phyloP scores from a whole-genome alignment of 2,329 filamentous ascomycete genomes.

The Aspergillus fumigatiaffinis region DNA sequence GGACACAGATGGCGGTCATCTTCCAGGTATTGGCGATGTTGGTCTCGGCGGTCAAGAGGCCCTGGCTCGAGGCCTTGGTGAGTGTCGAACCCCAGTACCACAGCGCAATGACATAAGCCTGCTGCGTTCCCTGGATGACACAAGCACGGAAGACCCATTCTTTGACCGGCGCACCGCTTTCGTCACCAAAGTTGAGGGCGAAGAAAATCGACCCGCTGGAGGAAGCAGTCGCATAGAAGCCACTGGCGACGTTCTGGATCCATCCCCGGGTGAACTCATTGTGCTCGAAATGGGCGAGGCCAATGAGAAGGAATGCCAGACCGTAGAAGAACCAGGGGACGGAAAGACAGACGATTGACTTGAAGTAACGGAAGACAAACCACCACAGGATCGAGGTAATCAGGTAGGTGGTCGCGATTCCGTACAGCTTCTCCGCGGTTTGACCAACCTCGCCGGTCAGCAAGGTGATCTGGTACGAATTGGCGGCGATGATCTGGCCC shows the following conservation, averaged over 20 bases:
- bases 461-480: slow-evolving; percentile 65
- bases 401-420: slow-evolving; percentile 57
- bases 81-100: slow-evolving; percentile 63
- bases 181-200: slow-evolving; percentile 62
- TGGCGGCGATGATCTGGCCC: slow-evolving; percentile 60
- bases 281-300: slow-evolving; percentile 52
- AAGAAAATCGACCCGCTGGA: slow-evolving; percentile 62
- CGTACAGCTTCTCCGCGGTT: slow-evolving; percentile 55
- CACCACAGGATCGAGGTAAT: slow-evolving; percentile 58
- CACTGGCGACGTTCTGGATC: slow-evolving; percentile 59
- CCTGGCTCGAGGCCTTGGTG: slow-evolving; percentile 41
- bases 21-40: slow-evolving; percentile 38
- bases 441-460: slow-evolving; percentile 60
- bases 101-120: slow-evolving; percentile 59
- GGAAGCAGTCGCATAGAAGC: slow-evolving; percentile 58
- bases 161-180: slow-evolving; percentile 58
- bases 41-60: slow-evolving; percentile 30
- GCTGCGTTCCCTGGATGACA: slow-evolving; percentile 62
- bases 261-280: slow-evolving; percentile 42
- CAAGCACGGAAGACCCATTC: slow-evolving; percentile 64
- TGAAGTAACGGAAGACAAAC: slow-evolving; percentile 54
- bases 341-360: slow-evolving; percentile 54
- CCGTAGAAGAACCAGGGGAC: slow-evolving; percentile 61
- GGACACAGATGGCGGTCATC: slow-evolving; percentile 51
- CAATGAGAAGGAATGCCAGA: slow-evolving; percentile 58